Evolutionary conservation across 441 rosid genomes (phyloP), one percentile per base, ranked within the genome.

Genomic region (Dalechampia spathulata): DNA sequence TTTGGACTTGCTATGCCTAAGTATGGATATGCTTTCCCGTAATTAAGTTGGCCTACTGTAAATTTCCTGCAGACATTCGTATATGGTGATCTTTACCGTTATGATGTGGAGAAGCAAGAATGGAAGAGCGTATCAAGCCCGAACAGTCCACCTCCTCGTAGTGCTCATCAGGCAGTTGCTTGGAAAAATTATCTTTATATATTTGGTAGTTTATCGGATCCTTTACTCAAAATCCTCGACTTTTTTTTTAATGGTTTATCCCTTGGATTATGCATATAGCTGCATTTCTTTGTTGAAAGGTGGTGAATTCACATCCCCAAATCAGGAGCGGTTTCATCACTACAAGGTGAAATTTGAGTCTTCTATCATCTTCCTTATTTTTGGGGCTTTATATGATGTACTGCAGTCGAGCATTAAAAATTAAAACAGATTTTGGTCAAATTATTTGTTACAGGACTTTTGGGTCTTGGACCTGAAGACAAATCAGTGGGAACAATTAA

Each of bases 291-390:
- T 63, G 52, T 63, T 40, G 14, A 58, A 69, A 89, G 96, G 99
- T 74, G 97, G 99, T 66, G 99, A 92, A 59, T 92, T 92, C 52
- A 92, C 97, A 43, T 92, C 99, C 50, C 96, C 97, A 46, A 89
- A 86, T 77, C 97, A 92, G 74, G 97, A 92, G 69, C 75, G 97
- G 12, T 92, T 92, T 73, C 99, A 86, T 61, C 99, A 89, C 71
- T 92, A 92, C 78, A 92, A 86, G 94, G 99, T 85, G 56, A 72
- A 37, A 57, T 41, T 48, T 51, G 23, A 37, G 16, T 10, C 0
- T 13, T 53, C 55, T 39, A 32, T 15, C 15, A 40, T 28, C 42
- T 57, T 60, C 19, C 44, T 7, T 25, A 4, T 20, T n/a, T n/a
- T 30, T 7, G 7, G 36, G 20, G 4, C 8, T 50, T 30, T 30